Conservation (phyloP, 23 red algal genomes). For the Gracilaria gracilis region DNA sequence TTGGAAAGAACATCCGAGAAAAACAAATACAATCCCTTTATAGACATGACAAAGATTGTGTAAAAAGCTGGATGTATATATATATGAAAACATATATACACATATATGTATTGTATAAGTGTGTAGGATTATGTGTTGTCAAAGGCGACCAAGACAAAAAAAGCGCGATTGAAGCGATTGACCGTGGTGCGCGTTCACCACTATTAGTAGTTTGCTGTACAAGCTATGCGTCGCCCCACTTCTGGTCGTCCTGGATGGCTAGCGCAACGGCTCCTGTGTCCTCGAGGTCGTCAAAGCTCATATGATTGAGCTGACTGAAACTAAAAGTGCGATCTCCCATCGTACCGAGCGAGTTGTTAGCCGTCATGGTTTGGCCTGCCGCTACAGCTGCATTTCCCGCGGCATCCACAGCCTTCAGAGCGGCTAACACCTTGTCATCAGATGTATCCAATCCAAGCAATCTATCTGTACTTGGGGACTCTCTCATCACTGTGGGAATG, state of each 20-base stretch:
- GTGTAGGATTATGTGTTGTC: slow-evolving; percentile 29
- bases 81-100: slow-evolving; percentile 41
- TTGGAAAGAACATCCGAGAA: background rate
- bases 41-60: slow-evolving; percentile 36
- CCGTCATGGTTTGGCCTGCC: slow-evolving; percentile 35
- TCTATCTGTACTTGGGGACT: slow-evolving; percentile 72
- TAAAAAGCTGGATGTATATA: slow-evolving; percentile 36
- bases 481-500: slow-evolving; percentile 74
- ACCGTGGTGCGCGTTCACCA: slow-evolving; percentile 1
- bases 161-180: background rate
- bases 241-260: slow-evolving; percentile 58
- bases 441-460: slow-evolving; percentile 60
- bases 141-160: slow-evolving; percentile 39
- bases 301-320: slow-evolving; percentile 70
- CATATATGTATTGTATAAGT: slow-evolving; percentile 2
- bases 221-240: slow-evolving; percentile 47
- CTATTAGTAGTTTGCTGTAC: slow-evolving; percentile 17
- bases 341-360: slow-evolving; percentile 27
- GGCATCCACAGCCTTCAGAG: slow-evolving; percentile 41
- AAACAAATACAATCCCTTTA: slow-evolving; percentile 40
- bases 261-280: slow-evolving; percentile 61
- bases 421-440: slow-evolving; percentile 46
- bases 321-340: slow-evolving; percentile 75
- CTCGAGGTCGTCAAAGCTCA: slow-evolving; percentile 65
- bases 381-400: slow-evolving; percentile 39